These are phyloP conservation scores for peach (Prunus persica) DNA, from an alignment of 306 rosid genomes.

Conservation along the genomic window DNA sequence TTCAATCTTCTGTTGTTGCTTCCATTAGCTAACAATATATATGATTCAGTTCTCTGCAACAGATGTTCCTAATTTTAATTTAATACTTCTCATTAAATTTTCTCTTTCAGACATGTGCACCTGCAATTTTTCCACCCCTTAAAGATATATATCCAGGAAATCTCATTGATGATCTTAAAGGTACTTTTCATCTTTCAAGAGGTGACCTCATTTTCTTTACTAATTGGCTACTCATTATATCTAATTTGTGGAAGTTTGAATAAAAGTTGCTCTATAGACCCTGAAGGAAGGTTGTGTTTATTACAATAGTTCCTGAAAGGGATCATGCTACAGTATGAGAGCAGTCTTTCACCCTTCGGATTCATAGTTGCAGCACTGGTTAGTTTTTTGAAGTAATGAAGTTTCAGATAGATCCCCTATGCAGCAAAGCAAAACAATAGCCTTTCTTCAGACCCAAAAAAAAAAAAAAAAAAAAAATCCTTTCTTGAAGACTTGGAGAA, in stretches of 20 bases:
- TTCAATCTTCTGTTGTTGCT: not conserved
- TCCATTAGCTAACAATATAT: constrained; percentile 2
- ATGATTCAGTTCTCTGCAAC: not conserved
- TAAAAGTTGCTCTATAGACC: not conserved
- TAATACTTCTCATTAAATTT: constrained; percentile 7
- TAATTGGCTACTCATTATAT: not conserved
- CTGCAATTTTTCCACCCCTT: constrained; percentile 92
- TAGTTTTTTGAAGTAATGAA: not conserved
- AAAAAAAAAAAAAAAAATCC: no score
- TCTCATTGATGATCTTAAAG: constrained; percentile 73
- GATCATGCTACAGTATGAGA: not conserved
- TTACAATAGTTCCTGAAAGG: not conserved
- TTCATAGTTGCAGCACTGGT: not conserved
- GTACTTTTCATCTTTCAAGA: constrained; percentile 43
- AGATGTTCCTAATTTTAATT: not conserved
- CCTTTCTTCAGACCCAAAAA: not conserved
- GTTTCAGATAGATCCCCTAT: not conserved
- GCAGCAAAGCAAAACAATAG: not conserved
- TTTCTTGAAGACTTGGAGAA: not conserved
- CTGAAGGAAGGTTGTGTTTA: not conserved
- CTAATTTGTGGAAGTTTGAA: not conserved
- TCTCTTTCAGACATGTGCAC: constrained; percentile 69
- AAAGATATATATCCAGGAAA: constrained; percentile 69
- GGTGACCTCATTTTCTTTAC: constrained; percentile 6
- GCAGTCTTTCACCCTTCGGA: not conserved